Conservation (phyloP, 1,139 yeast genomes). For the Debaryomyces udenii region DNA sequence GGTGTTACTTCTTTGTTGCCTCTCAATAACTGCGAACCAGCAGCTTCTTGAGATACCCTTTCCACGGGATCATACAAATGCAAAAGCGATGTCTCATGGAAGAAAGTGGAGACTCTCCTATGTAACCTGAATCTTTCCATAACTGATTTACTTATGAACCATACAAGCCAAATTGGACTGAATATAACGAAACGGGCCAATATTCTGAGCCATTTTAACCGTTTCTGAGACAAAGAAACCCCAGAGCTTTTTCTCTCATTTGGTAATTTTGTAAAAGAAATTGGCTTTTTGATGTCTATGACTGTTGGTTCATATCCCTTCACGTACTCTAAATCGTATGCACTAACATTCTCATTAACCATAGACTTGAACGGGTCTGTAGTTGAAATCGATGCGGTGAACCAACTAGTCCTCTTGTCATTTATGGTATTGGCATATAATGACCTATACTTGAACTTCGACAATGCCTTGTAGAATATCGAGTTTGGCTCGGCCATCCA, state of each 20-base stretch:
- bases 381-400: slow-evolving; percentile 71
- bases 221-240: slow-evolving; percentile 21
- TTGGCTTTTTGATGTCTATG: slow-evolving; percentile 47
- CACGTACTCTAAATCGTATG: slow-evolving; percentile 47
- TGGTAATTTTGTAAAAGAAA: slow-evolving; percentile 4
- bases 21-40: no score
- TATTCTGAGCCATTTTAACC: slow-evolving; percentile 51
- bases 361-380: slow-evolving; percentile 62
- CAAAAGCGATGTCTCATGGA: slow-evolving; percentile 31
- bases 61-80: slow-evolving; percentile 28
- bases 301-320: slow-evolving; percentile 57
- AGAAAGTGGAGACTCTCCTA: slow-evolving; percentile 34
- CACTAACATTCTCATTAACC: slow-evolving; percentile 41
- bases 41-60: no score
- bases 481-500: slow-evolving; percentile 68
- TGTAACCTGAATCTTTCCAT: slow-evolving; percentile 43
- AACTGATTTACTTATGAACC: slow-evolving; percentile 48
- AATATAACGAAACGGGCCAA: slow-evolving; percentile 43
- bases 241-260: neutral
- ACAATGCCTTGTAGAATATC: slow-evolving; percentile 59
- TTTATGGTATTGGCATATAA: slow-evolving; percentile 77
- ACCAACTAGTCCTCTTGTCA: slow-evolving; percentile 81
- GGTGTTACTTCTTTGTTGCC: no score
- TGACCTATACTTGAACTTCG: slow-evolving; percentile 51
- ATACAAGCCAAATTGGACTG: slow-evolving; percentile 57